Percentiles rank a stretch among this genome's conserved stretches.
Conservation (phyloP, 2,329 filamentous ascomycete species). For the Neurospora crassa region DNA sequence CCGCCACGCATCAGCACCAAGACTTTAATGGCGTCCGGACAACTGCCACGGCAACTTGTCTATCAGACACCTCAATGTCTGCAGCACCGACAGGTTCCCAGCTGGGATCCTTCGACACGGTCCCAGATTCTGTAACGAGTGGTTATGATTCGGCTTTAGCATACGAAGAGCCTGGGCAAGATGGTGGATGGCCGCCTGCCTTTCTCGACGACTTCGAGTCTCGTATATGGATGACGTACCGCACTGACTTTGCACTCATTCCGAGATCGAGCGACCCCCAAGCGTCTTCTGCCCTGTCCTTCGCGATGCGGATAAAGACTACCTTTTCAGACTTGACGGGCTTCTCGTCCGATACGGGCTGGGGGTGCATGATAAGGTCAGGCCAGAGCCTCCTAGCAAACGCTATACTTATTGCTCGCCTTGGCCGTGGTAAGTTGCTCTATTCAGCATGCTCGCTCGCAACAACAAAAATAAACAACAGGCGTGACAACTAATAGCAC, state of each 20-base stretch:
- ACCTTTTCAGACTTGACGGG: conserved; percentile 69
- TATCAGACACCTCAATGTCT: not conserved
- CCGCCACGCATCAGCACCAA: not conserved
- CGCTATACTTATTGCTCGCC: conserved; percentile 57
- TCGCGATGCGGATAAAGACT: conserved; percentile 74
- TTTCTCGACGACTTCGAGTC: conserved; percentile 94
- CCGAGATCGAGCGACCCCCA: conserved; percentile 67
- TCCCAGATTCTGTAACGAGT: conserved; percentile 38
- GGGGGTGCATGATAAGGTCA: conserved; percentile 98
- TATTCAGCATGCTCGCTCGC: not conserved
- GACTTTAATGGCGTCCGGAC: not conserved
- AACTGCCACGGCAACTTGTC: not conserved
- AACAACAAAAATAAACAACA: not conserved
- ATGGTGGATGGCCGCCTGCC: conserved; percentile 65
- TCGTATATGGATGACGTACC: conserved; percentile 91
- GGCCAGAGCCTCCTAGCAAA: conserved; percentile 92
- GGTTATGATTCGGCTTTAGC: conserved; percentile 43
- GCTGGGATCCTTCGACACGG: conserved; percentile 30
- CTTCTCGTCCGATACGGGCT: conserved; percentile 89
- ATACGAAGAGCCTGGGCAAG: conserved; percentile 34
- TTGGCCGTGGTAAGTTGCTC: conserved; percentile 62
- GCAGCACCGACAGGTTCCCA: conserved; percentile 10
- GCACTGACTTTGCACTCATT: conserved; percentile 77
- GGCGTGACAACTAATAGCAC: not conserved
- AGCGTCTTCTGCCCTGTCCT: conserved; percentile 62